phyloP scores from a whole-genome alignment of 1,139 yeast genomes.

The Suhomyces bokatorum region DNA sequence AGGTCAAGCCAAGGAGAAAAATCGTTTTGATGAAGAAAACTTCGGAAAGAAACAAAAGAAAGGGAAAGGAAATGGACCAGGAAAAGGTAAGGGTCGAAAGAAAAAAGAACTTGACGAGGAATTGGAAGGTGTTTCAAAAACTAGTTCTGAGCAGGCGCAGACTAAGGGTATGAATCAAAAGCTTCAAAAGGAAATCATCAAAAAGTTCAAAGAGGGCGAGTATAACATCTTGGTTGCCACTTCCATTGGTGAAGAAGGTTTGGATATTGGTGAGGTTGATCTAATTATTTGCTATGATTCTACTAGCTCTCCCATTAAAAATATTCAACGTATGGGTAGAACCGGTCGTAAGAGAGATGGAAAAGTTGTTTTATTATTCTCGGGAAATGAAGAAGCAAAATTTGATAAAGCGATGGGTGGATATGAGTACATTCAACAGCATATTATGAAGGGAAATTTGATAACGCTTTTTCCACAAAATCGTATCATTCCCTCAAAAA shows the following conservation, averaged over 20 bases:
- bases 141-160: constrained; percentile 57
- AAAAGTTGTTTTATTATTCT: constrained; percentile 70
- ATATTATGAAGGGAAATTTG: constrained; percentile 46
- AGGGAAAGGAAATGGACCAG: background rate
- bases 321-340: constrained; percentile 95
- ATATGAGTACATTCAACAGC: constrained; percentile 74
- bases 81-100: constrained; percentile 22
- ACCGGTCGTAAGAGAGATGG: constrained; percentile 97
- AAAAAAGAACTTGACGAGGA: constrained; percentile 21
- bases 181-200: constrained; percentile 69
- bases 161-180: constrained; percentile 68
- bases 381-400: constrained; percentile 75
- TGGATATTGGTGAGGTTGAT: constrained; percentile 98
- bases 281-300: constrained; percentile 90
- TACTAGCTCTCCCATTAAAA: constrained; percentile 89
- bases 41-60: constrained; percentile 25
- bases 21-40: constrained; percentile 58
- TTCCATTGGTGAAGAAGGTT: constrained; percentile 97
- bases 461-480: constrained; percentile 50
- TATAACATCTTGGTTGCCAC: constrained; percentile 89
- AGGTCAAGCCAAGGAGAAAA: constrained; percentile 71
- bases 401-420: constrained; percentile 85
- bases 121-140: constrained; percentile 13
- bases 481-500: constrained; percentile 63
- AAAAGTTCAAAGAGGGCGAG: constrained; percentile 67